Evolutionary conservation across 1,139 yeast species (phyloP), one percentile per base, ranked within the genome.

Genomic region (Meyerozyma smithsonii): DNA sequence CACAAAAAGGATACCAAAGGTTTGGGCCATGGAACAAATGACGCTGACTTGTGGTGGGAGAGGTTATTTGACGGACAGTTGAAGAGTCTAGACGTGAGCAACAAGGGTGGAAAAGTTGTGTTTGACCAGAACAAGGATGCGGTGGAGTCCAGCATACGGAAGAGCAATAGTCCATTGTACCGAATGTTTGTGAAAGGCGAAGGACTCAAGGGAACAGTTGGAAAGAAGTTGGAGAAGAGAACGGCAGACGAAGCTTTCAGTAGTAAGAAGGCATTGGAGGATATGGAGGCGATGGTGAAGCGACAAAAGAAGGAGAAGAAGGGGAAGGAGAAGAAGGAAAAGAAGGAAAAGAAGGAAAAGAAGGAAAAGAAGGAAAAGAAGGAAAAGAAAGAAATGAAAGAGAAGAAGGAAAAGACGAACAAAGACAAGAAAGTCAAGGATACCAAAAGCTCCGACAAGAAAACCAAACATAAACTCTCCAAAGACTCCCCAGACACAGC

Each of bases 21-120:
- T 4, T 69, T 92, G 35, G 96, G 96, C 0, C 83, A 83, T 53
- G 83, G 77, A 45, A 63, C 74, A 10, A 72, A 72, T 39, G 84
- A 81, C 42, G 81, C 83, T 16, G 97, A 89, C 53, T 84, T 87
- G 39, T 92, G 98, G 98, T 92, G 98, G 98, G 97, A 92, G 50
- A 74, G 84, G 49, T 69, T 90, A 36, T 92, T 92, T 63, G 97
- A 92, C 60, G 96, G 96, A 1, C 96, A 89, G 52, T 72, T 92
- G 47, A 87, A 87, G 56, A 76, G 79, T 16, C 59, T 92, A 36
- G 90, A 86, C 42, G 92, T 89, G 6, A 66, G 56, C 23, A 56
- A 52, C 11, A 43, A 43, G 5, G 35, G 59, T 2, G 63, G 58
- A 17, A 44, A 42, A 5, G 60, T 68, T 0, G 49, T 56, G 2